Percentiles rank a stretch among this genome's conserved stretches.
phyloP scores from a whole-genome alignment of 2,329 filamentous ascomycete species.

The Neonectria magnoliae region DNA sequence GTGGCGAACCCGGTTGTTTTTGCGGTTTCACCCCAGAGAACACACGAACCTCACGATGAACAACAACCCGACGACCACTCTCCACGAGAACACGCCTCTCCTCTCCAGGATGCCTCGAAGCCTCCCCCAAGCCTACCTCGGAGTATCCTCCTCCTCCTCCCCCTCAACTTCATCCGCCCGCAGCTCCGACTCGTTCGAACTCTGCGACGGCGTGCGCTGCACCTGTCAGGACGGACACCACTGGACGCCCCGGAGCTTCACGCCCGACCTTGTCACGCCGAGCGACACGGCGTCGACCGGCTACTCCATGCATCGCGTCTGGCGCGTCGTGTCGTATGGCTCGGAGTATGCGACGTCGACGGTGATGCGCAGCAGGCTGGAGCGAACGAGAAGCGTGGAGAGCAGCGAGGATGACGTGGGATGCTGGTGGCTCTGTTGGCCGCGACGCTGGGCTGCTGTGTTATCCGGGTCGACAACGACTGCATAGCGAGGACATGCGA shows the following conservation, averaged over 20 bases:
- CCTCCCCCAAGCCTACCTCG: no score
- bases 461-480: background rate
- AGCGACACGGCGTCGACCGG: background rate
- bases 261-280: background rate
- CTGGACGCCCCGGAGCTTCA: background rate
- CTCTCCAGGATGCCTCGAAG: background rate
- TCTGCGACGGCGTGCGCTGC: background rate
- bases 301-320: background rate
- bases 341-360: background rate
- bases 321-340: background rate
- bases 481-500: no score
- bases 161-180: background rate
- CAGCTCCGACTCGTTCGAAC: background rate
- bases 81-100: background rate
- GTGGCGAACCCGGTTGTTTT: background rate
- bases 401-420: background rate
- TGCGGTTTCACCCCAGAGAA: no score
- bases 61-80: background rate
- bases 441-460: background rate
- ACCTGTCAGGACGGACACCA: background rate
- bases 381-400: background rate
- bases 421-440: background rate
- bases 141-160: no score
- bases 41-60: background rate
- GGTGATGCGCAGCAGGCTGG: background rate